Evolutionary conservation across 257 asterid species (phyloP), one percentile per base, ranked within the genome.

Genomic region (Mitragyna speciosa): DNA sequence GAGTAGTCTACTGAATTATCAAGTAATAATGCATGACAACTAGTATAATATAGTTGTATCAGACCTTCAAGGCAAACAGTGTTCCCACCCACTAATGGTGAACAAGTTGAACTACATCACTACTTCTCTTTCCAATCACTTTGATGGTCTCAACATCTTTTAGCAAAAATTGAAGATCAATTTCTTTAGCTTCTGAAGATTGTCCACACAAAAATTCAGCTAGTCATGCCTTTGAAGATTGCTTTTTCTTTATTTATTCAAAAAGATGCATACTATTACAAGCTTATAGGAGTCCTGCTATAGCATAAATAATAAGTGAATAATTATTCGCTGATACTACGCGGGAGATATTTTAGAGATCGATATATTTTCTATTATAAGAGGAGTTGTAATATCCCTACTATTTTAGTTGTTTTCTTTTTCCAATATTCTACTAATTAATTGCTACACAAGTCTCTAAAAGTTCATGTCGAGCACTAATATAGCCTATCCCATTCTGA

Each of bases 111-210:
- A 95, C 99, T 51, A 93, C 93, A 47, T 98, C 99, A 36, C 98
- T 98, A 82, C 99, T 93, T 86, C 99, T 98, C 85, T 95, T 95
- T 82, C 99, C 99, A 67, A 95, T 93, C 79, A 95, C 99, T 90
- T 92, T 93, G 86, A 93, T 86, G 70, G 98, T 93, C 91, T 93
- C 97, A 76, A 95, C 97, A 80, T 95, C 99, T 87, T 93, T 98
- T 87, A 92, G 79, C 0, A 97, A 93, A 89, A 92, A 90, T 58
- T 93, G 99, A 80, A 93, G 97, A 85, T 95, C 97, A 71, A 90
- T 71, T 82, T 87, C 96, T 87, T 92, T 95, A 5, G 87, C 59
- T 82, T 90, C 97, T 8, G 91, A 85, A 61, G 91, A 87, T 97
- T 93, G 87, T 52, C 73, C 84, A 51, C 79, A 76, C 22, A 80